Percentiles rank a stretch among this genome's conserved stretches.
Evolutionary conservation across 2,329 filamentous ascomycete genomes (phyloP).

Genomic region (Beauveria scarabaeidicola): DNA sequence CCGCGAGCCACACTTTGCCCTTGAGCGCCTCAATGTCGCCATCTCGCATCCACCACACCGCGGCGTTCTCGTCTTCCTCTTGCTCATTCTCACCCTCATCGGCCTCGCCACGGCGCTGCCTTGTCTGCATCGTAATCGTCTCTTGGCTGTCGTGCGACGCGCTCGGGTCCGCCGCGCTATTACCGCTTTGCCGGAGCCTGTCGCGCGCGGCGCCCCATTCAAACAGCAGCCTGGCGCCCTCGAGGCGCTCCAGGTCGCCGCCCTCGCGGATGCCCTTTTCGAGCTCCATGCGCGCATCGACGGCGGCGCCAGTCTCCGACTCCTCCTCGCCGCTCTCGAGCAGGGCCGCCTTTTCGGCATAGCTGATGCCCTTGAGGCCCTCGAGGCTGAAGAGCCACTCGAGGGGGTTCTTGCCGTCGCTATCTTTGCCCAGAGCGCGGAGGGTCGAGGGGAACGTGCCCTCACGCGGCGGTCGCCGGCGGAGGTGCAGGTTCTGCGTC

Average conservation of each 20-base stretch:
- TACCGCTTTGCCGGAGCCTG: constrained; percentile 19
- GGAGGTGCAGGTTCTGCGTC: constrained; percentile 67
- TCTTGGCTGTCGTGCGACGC: constrained; percentile 26
- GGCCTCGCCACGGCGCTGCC: constrained; percentile 16
- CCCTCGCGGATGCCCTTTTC: constrained; percentile 37
- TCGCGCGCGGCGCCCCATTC: constrained; percentile 45
- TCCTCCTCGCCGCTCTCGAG: constrained; percentile 44
- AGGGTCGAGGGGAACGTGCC: constrained; percentile 66
- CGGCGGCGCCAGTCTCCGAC: constrained; percentile 39
- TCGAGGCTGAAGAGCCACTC: constrained; percentile 67
- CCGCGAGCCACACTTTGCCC: constrained; percentile 45
- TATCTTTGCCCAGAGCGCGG: constrained; percentile 53
- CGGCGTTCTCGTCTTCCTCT: constrained; percentile 20
- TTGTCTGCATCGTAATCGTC: constrained; percentile 18
- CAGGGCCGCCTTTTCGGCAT: constrained; percentile 58
- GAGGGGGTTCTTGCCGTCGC: constrained; percentile 39
- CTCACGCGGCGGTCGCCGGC: constrained; percentile 60
- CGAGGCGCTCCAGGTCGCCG: constrained; percentile 33
- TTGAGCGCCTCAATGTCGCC: constrained; percentile 47
- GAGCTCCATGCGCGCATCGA: constrained; percentile 67
- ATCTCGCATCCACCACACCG: constrained; percentile 47
- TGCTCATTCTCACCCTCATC: constrained; percentile 17
- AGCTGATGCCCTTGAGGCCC: constrained; percentile 44
- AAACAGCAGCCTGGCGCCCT: constrained; percentile 45
- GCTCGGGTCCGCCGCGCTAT: background rate